These are phyloP conservation scores for Pythium dissimile DNA, from an alignment of 352 stramenopile genomes.

Conservation along the genomic window DNA sequence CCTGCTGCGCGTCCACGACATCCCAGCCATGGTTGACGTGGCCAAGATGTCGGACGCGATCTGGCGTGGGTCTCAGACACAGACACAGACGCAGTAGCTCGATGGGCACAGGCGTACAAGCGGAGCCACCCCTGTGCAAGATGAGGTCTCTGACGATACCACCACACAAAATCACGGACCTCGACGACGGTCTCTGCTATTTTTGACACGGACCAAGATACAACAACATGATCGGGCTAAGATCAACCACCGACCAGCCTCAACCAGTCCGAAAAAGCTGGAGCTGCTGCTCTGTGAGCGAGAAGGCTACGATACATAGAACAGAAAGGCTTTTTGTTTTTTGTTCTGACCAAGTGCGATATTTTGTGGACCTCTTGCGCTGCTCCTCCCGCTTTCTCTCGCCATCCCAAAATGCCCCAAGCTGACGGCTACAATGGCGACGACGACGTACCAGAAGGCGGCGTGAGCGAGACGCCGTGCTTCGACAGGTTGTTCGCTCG, in stretches of 20 bases:
- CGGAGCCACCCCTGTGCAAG: not conserved
- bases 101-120: too few relatives aligned
- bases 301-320: too few relatives aligned
- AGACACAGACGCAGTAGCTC: too few relatives aligned
- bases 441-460: constrained; percentile 1
- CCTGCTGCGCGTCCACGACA: constrained; percentile 96
- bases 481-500: constrained; percentile 55
- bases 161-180: not conserved
- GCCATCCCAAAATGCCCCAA: constrained; percentile 13
- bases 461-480: constrained; percentile 52
- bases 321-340: not conserved
- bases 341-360: not conserved
- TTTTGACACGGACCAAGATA: not conserved
- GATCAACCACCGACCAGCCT: not conserved
- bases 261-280: too few relatives aligned
- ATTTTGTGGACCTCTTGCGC: too few relatives aligned
- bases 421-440: constrained; percentile 26
- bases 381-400: not conserved
- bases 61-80: constrained; percentile 31
- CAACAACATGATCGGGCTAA: not conserved
- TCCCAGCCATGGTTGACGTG: constrained; percentile 87
- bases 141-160: not conserved
- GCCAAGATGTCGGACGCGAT: constrained; percentile 93
- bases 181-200: not conserved
- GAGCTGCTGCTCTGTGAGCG: not conserved